These are phyloP conservation scores for Tetratostichococcus sp. DNA, from an alignment of 139 green algal species.

Conservation along the genomic window DNA sequence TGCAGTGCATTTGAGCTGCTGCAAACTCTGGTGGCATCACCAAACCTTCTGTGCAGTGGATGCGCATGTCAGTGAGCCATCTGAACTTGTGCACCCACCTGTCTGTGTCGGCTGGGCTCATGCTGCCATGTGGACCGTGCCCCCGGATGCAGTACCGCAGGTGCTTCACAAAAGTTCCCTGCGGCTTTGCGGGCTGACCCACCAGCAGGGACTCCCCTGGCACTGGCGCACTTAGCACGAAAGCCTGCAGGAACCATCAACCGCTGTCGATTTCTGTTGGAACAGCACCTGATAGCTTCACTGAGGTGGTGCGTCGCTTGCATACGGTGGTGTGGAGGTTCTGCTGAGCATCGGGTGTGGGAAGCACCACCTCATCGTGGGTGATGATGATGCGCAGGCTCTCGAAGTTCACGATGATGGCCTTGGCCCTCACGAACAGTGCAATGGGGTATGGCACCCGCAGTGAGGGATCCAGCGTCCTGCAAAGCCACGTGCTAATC, in stretches of 20 bases:
- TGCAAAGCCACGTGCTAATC: neutral
- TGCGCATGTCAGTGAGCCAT: too few species aligned
- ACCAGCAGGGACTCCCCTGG: neutral
- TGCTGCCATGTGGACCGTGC: neutral
- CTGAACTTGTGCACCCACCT: too few species aligned
- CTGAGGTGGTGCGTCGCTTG: too few species aligned
- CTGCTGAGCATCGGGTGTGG: too few species aligned
- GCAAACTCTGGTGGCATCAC: too few species aligned
- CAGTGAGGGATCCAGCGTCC: constrained; percentile 1
- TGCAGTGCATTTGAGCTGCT: too few species aligned
- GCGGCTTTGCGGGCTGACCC: neutral
- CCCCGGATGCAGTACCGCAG: neutral
- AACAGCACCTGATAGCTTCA: too few species aligned
- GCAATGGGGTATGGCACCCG: neutral
- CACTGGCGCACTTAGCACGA: neutral
- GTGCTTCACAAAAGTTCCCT: neutral
- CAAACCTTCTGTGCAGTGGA: too few species aligned
- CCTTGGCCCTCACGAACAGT: neutral
- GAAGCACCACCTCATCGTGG: neutral
- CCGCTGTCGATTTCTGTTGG: too few species aligned
- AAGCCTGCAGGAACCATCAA: too few species aligned
- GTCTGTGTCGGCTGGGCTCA: neutral
- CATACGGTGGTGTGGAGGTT: too few species aligned
- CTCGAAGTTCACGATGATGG: neutral
- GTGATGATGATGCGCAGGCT: neutral